Evolutionary conservation across 73 alveolate genomes (phyloP), one percentile per base, ranked within the genome.

Genomic region (Durusdinium trenchii): DNA sequence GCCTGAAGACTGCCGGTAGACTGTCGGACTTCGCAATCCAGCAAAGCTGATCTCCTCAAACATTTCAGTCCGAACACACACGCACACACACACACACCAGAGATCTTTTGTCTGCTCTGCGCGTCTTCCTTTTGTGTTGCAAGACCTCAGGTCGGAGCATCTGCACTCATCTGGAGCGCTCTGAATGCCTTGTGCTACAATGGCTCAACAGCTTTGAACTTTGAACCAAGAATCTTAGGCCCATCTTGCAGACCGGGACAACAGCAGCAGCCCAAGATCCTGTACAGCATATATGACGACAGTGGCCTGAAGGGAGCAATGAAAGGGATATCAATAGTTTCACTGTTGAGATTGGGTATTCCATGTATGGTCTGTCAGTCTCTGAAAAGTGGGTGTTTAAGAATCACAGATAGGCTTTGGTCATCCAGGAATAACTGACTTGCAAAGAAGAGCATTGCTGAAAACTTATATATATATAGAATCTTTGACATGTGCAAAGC

Each of bases 211-310:
- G n/a, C n/a, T 20, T 54, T 54, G 64, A 54, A 20, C 64, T 54
- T 54, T 20, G 64, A 9, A 9, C 28, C 51, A 36, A 73, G 84
- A 45, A 42, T 23, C 89, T 48, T 57, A 82, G 67, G 71, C n/a
- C 92, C 92, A 82, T 30, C 92, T 67, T 7, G 92, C 92, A 28
- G 73, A 52, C 20, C 86, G 61, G 86, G 84, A 42, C 32, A 23
- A 42, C 20, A 45, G 28, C 64, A 54, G 64, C 28, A 9, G 43
- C 30, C 92, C 71, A 32, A 82, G 92, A 48, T 82, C 92, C 10
- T 48, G 67, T n/a, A 82, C 12, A n/a, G 69, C 71, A 48, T 47
- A 47, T 67, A 67, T 82, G 73, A 46, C 18, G 71, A 82, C 92
- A 67, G 48, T 23, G 46, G 69, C 92, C 92, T 79, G 10, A 18